Base-by-base conservation (phyloP, 2,329 filamentous ascomycete species). In the Arthroderma uncinatum region DNA sequence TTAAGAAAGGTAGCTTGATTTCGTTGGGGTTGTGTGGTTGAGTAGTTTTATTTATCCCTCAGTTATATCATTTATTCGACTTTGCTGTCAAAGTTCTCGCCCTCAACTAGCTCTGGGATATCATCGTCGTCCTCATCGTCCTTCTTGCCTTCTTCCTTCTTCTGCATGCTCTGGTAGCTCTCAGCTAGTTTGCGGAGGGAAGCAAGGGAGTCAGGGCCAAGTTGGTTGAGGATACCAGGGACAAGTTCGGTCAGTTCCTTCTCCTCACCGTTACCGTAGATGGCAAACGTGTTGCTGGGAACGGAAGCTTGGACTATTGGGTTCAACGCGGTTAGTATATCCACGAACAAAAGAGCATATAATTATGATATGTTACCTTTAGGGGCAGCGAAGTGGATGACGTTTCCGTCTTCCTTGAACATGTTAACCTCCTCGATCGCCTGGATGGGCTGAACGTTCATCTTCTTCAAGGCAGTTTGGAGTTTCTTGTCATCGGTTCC, bases 391-490 rank as follows among this genome's bases (percentile, higher is more conserved):
- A 98, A 98, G 84, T 98, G 93, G 72, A 98, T 97, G 76, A 98
- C 93, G 77, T 98, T 98, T 76, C 93, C 93, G 74, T 98, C 93
- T 74, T 88, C 87, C 87, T 98, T 98, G 86, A 98, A 98, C 93
- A 98, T 98, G 86, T 98, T 98, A 76, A 98, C 93, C 82, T 98
- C 93, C 85, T 98, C 93, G 70, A 98, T 98, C 65, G 88, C 89
- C 81, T 95, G 91, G 78, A 98, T 97, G 70, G 93, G 93, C 84
- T 98, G 93, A 60, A 95, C 92, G 79, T 97, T 97, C 76, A 98
- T 85, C 87, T 98, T 98, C 88, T 98, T 98, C 66, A 98, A 83
- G 62, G 89, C 80, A 62, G 86, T 84, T 81, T 98, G 93, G 64
- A 98, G 89, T 85, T 98, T 98, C 89, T 96, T 97, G 86, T 98